These are phyloP conservation scores for Globisporangium apiculatum DNA, from an alignment of 352 stramenopile genomes.

Conservation along the genomic window DNA sequence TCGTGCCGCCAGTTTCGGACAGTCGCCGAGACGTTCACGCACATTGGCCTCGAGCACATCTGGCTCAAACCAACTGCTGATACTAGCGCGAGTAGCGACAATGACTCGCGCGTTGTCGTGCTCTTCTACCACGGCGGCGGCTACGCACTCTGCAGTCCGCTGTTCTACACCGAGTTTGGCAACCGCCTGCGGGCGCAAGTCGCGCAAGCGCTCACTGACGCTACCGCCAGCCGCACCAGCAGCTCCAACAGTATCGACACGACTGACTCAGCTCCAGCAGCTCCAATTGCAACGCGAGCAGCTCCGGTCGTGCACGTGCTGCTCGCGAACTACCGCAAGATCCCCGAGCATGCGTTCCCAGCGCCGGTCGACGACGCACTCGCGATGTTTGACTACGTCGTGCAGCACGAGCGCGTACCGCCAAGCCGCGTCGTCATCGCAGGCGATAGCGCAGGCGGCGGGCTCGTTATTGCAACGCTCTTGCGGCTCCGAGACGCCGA, in stretches of 20 bases:
- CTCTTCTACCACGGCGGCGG: slow-evolving; percentile 51
- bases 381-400: slow-evolving; percentile 33
- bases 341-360: slow-evolving; percentile 26
- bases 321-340: slow-evolving; percentile 37
- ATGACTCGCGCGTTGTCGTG: slow-evolving; percentile 20
- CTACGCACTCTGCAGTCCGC: slow-evolving; percentile 34
- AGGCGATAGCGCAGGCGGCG: slow-evolving; percentile 31
- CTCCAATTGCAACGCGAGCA: not conserved
- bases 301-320: slow-evolving; percentile 25
- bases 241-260: no score
- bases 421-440: slow-evolving; percentile 28
- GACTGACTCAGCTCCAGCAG: no score
- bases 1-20: slow-evolving; percentile 1
- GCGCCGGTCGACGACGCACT: slow-evolving; percentile 25
- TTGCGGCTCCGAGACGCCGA: slow-evolving; percentile 23
- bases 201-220: slow-evolving; percentile 9
- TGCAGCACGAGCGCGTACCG: slow-evolving; percentile 22
- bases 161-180: slow-evolving; percentile 28
- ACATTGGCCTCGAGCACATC: slow-evolving; percentile 43
- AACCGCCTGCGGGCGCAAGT: slow-evolving; percentile 15
- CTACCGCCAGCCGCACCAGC: not conserved
- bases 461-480: slow-evolving; percentile 29
- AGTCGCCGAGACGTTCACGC: slow-evolving; percentile 4
- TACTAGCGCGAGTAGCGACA: not conserved
- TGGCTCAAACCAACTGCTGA: slow-evolving; percentile 19